Evolutionary conservation across 2,329 filamentous ascomycete species (phyloP).

Genomic region (Fulvia fulva): DNA sequence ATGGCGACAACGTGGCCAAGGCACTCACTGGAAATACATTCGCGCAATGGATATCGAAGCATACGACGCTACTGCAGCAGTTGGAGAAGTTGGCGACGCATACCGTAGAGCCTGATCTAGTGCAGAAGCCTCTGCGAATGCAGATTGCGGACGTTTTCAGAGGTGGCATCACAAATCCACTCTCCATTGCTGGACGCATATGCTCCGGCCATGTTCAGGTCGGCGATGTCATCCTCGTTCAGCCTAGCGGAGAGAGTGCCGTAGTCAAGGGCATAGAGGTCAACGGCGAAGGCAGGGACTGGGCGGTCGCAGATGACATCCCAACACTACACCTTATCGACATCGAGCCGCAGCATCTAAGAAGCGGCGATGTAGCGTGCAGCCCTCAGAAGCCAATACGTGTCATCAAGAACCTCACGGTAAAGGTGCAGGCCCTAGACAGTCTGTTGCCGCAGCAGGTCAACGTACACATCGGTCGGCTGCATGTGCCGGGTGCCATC

Average conservation of each 20-base stretch:
- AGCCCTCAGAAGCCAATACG: slow-evolving; percentile 57
- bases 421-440: slow-evolving; percentile 85
- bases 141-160: slow-evolving; percentile 85
- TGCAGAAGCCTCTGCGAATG: slow-evolving; percentile 78
- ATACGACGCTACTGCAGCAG: slow-evolving; percentile 71
- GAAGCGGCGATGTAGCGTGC: slow-evolving; percentile 80
- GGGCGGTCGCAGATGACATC: slow-evolving; percentile 91
- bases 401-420: slow-evolving; percentile 69
- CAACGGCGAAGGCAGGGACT: slow-evolving; percentile 69
- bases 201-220: slow-evolving; percentile 79
- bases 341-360: slow-evolving; percentile 73
- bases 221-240: slow-evolving; percentile 73
- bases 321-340: slow-evolving; percentile 77
- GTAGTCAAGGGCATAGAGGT: slow-evolving; percentile 78
- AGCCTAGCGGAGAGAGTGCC: slow-evolving; percentile 77
- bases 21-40: slow-evolving; percentile 46
- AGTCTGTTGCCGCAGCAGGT: slow-evolving; percentile 83
- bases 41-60: slow-evolving; percentile 68
- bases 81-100: slow-evolving; percentile 78
- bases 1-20: slow-evolving; percentile 77
- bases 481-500: slow-evolving; percentile 75
- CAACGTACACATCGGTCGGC: slow-evolving; percentile 79
- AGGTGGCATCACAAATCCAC: slow-evolving; percentile 70
- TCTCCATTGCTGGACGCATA: slow-evolving; percentile 81
- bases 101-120: slow-evolving; percentile 31